Conservation (phyloP, 306 rosid genomes). For the Gleditsia sinensis region DNA sequence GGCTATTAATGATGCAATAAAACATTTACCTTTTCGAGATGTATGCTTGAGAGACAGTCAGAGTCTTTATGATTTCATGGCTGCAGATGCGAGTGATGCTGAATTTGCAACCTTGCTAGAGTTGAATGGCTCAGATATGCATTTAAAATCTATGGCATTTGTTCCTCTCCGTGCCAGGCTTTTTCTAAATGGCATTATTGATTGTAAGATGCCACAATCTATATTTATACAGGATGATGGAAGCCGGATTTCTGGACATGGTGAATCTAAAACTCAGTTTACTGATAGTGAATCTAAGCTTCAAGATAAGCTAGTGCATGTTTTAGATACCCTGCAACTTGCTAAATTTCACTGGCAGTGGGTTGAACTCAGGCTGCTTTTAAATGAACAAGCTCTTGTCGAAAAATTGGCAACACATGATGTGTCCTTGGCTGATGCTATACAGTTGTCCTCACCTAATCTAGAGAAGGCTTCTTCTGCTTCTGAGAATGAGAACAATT, state of each 20-base stretch:
- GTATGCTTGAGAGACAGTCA: constrained; percentile 87
- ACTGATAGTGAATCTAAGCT: constrained; percentile 65
- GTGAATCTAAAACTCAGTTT: constrained; percentile 59
- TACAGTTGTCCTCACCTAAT: constrained; percentile 72
- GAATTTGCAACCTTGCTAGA: constrained; percentile 85
- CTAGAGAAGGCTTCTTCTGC: constrained; percentile 71
- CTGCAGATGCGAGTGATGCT: constrained; percentile 70
- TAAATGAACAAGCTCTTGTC: constrained; percentile 86
- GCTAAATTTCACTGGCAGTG: constrained; percentile 99
- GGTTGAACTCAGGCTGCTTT: constrained; percentile 92
- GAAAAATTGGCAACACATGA: constrained; percentile 70
- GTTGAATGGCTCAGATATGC: constrained; percentile 74
- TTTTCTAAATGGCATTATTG: constrained; percentile 81
- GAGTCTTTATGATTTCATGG: constrained; percentile 83
- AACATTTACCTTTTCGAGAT: constrained; percentile 89
- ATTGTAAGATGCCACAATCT: constrained; percentile 76
- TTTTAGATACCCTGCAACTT: constrained; percentile 88
- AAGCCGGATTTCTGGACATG: constrained; percentile 56
- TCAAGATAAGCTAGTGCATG: constrained; percentile 73
- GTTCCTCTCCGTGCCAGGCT: constrained; percentile 93
- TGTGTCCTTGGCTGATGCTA: constrained; percentile 72
- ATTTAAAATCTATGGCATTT: constrained; percentile 77
- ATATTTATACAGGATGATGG: constrained; percentile 49
- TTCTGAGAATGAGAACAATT: constrained; percentile 91
- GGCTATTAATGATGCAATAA: constrained; percentile 76